Base-by-base conservation (phyloP, 129 eudicot genomes). In the Flaveria ramosissima region DNA sequence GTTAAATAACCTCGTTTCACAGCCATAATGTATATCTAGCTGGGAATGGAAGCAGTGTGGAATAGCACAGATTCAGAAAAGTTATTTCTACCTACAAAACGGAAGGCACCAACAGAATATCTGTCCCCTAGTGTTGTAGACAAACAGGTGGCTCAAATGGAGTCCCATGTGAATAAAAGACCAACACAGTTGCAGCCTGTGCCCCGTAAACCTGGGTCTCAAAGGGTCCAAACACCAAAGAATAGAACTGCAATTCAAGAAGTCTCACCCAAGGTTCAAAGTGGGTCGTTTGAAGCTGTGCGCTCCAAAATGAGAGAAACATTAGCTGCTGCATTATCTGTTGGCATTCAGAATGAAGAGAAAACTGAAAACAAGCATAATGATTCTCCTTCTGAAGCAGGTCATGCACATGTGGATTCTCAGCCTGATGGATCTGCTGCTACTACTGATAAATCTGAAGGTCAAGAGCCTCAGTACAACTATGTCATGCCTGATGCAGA, bases 301-400 rank as follows among this genome's bases (percentile, higher is more conserved):
- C 83, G 98, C 75, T 90, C 92, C 71, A 92, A 92, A 76, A 84
- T 92, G 92, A 88, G 88, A 71, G 98, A 92, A 64, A 84, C 96
- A 64, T 80, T 92, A 69, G 90, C 94, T 72, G 80, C 86, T 74
- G 96, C 98, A 19, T 73, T 92, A 79, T 90, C 88, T 30, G 80
- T 92, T 78, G 93, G 88, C 26, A 51, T 20, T 76, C 85, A 78
- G 70, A 62, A 64, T 16, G 83, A 76, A 61, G 91, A 78, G 11
- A 81, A 62, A 75, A 77, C 78, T 41, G 2, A 86, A 26, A 81
- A 70, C 77, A 78, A 48, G 27, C 75, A 84, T 46, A 84, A 69
- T 73, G 78, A 65, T 26, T 30, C 82, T 36, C 55, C 70, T 41
- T 64, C 26, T 47, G 80, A 67, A 68, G 77, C 71, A 14, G 63